A percentile compares a stretch with the other conserved stretches of the same genome.
Conservation (phyloP, 495 filamentous ascomycete species). For the Penicillium goetzii region DNA sequence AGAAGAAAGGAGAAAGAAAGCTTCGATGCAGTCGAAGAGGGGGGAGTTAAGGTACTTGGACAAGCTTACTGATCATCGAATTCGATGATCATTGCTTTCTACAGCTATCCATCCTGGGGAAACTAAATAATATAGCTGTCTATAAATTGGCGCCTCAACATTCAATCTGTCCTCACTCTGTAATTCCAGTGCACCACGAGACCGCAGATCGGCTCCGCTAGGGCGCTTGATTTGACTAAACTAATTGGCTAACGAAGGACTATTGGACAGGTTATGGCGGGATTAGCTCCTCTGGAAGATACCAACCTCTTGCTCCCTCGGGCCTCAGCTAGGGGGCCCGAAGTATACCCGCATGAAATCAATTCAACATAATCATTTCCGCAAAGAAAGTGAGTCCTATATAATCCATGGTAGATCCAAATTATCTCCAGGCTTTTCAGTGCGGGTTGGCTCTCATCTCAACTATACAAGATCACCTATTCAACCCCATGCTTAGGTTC, state of each 20-base stretch:
- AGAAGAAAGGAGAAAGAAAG: conserved; percentile 1
- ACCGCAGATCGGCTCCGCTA: not conserved
- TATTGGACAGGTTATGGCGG: not conserved
- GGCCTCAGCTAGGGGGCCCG: not conserved
- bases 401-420: too few relatives aligned
- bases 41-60: not conserved
- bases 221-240: not conserved
- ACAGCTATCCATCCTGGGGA: not conserved
- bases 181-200: not conserved
- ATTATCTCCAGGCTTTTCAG: too few relatives aligned
- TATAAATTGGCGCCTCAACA: not conserved
- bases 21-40: not conserved
- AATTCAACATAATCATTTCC: too few relatives aligned
- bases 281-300: not conserved
- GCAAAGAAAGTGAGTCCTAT: too few relatives aligned
- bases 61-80: conserved; percentile 8
- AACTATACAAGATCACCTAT: too few relatives aligned
- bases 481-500: too few relatives aligned
- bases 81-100: conserved; percentile 1
- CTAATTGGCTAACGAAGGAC: not conserved
- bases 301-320: not conserved
- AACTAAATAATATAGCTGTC: not conserved
- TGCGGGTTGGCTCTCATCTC: too few relatives aligned
- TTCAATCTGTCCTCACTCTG: not conserved
- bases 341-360: not conserved